A percentile compares a stretch with the other conserved stretches of the same genome.
Conservation (phyloP, 768 basidiomycete genomes). For the Calocybe gangraenosa region DNA sequence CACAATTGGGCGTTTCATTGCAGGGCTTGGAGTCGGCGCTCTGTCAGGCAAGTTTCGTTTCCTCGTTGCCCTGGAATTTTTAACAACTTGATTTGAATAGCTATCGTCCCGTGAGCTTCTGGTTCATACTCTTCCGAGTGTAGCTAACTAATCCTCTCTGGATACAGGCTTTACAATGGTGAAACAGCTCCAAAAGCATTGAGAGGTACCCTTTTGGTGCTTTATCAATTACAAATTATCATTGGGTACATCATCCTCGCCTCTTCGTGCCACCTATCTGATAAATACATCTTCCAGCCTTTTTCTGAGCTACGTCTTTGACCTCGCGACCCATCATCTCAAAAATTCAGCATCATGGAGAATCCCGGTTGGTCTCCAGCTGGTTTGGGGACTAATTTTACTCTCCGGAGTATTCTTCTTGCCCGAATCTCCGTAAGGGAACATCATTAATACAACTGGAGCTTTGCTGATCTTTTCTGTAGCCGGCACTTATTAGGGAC, state of each 20-base stretch:
- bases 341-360: constrained; percentile 65
- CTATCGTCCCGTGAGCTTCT: constrained; percentile 44
- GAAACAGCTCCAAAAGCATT: constrained; percentile 75
- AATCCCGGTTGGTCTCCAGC: constrained; percentile 70
- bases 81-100: constrained; percentile 21
- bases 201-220: constrained; percentile 63
- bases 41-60: constrained; percentile 48
- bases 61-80: background rate
- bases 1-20: constrained; percentile 68
- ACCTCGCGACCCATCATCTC: constrained; percentile 59
- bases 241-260: constrained; percentile 40
- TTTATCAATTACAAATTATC: constrained; percentile 79
- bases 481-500: constrained; percentile 70
- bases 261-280: background rate
- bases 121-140: constrained; percentile 9
- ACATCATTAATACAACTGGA: background rate
- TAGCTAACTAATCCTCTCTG: constrained; percentile 16
- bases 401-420: constrained; percentile 71
- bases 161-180: constrained; percentile 59
- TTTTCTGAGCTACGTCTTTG: constrained; percentile 68
- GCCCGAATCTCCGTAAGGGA: constrained; percentile 69
- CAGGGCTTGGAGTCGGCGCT: constrained; percentile 76
- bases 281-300: constrained; percentile 36
- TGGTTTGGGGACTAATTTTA: constrained; percentile 64
- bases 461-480: background rate